Percentiles rank a stretch among this genome's conserved stretches.
Evolutionary conservation across 2,329 filamentous ascomycete genomes (phyloP).

Genomic region (Drechslerella coelobrocha): DNA sequence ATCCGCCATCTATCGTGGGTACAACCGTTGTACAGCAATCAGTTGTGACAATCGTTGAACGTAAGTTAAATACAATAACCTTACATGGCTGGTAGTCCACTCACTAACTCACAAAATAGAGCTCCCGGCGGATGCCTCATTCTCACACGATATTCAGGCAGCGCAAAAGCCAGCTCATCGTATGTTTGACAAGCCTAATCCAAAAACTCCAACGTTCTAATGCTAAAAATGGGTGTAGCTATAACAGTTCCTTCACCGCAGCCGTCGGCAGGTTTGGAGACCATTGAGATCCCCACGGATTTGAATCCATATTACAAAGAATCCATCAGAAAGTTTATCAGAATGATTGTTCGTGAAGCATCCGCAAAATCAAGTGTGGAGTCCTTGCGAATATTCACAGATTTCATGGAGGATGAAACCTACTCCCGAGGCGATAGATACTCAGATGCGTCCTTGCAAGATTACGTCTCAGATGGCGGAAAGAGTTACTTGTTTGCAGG

Average conservation of each 20-base stretch:
- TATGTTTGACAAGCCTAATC: not conserved
- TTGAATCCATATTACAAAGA: constrained; percentile 54
- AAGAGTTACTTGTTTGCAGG: constrained; percentile 40
- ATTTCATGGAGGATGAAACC: constrained; percentile 55
- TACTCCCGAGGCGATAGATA: constrained; percentile 54
- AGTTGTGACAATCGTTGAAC: constrained; percentile 1
- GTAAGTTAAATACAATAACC: constrained; percentile 19
- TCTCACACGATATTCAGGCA: constrained; percentile 3
- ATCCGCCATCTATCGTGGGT: constrained; percentile 17
- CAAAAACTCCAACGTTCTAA: not conserved
- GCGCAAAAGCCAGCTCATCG: constrained; percentile 11
- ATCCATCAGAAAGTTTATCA: constrained; percentile 53
- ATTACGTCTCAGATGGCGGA: constrained; percentile 37
- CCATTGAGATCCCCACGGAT: constrained; percentile 40
- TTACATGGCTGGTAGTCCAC: not conserved
- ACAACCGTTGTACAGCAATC: constrained; percentile 11
- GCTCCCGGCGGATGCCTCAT: constrained; percentile 9
- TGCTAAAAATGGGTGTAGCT: constrained; percentile 12
- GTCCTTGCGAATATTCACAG: constrained; percentile 53
- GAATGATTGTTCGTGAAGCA: constrained; percentile 54
- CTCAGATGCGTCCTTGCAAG: constrained; percentile 50
- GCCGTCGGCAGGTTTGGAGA: constrained; percentile 18
- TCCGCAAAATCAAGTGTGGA: constrained; percentile 53
- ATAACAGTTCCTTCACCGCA: not conserved
- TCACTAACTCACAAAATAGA: constrained; percentile 12